Base-by-base conservation (phyloP, 257 asterid species). In the Solanum ossicruentum region DNA sequence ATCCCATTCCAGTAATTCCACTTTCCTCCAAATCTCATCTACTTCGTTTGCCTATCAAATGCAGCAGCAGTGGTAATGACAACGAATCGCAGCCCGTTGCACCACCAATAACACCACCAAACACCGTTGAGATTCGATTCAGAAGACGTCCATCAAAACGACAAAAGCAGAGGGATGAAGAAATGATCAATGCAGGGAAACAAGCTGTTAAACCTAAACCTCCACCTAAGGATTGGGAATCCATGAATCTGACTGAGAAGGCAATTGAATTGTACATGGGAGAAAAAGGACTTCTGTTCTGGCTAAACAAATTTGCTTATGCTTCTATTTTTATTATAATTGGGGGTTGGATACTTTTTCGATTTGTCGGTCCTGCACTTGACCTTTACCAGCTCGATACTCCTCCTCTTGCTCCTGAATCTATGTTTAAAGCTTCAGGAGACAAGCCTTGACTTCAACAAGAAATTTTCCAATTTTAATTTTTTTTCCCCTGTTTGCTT, bases 301-400 rank as follows among this genome's bases (percentile, higher is more conserved):
- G 98, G 99, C 94, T 95, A 18, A 95, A 94, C 90, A 95, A 95
- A 88, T 92, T 95, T 78, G 97, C 98, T 10, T 95, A 94, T 84
- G 99, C 98, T 51, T 95, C 98, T 32, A 95, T 94, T 79, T 95
- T 85, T 87, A 92, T 95, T 47, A 86, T 94, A 6, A 95, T 95
- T 13, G 98, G 98, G 36, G 98, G 95, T 9, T 95, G 98, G 99
- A 92, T 95, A 57, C 13, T 92, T 36, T 95, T 95, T 90, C 93
- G 98, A 11, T 93, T 94, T 51, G 95, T 94, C 5, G 98, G 97
- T 16, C 98, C 99, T 1, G 92, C 96, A 8, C 92, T 95, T 5
- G 91, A 93, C 84, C 84, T 95, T 79, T 94, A 95, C 87, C 98
- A 94, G 94, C 90, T 94, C 61, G 99, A 95, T 52, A 86, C 98